A percentile compares a stretch with the other conserved stretches of the same genome.
Evolutionary conservation across 116 monocot genomes (phyloP).

Genomic region (Posidonia oceanica): DNA sequence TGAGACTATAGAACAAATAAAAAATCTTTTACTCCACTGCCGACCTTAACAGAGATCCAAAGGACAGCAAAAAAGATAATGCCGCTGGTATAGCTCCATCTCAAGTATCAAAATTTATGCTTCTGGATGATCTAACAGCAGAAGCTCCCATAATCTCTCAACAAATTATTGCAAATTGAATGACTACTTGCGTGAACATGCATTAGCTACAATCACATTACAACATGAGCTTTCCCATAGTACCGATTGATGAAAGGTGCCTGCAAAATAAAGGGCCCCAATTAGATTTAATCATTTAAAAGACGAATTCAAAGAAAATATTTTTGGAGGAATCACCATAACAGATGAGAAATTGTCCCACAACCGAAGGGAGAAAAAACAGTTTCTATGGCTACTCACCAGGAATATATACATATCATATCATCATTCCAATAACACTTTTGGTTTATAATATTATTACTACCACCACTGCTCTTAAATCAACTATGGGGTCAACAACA

Average conservation of each 20-base stretch:
- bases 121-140: background rate
- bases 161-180: background rate
- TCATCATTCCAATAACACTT: too few relatives aligned
- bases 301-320: too few relatives aligned
- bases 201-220: slow-evolving; percentile 21
- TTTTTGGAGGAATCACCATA: too few relatives aligned
- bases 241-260: slow-evolving; percentile 64
- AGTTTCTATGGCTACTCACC: too few relatives aligned
- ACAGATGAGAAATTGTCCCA: too few relatives aligned
- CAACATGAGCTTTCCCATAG: slow-evolving; percentile 63
- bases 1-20: background rate
- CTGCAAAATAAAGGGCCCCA: slow-evolving; percentile 20
- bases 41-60: background rate
- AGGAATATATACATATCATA: too few relatives aligned
- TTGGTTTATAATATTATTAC: too few relatives aligned
- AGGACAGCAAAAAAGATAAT: background rate
- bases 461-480: too few relatives aligned
- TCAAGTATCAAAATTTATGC: slow-evolving; percentile 10
- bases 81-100: background rate
- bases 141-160: background rate
- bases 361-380: too few relatives aligned
- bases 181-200: background rate
- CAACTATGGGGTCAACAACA: too few relatives aligned
- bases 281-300: too few relatives aligned
- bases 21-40: background rate